Evolutionary conservation across 176 grass and related monocot species (phyloP).

Genomic region (Oryza officinalis): DNA sequence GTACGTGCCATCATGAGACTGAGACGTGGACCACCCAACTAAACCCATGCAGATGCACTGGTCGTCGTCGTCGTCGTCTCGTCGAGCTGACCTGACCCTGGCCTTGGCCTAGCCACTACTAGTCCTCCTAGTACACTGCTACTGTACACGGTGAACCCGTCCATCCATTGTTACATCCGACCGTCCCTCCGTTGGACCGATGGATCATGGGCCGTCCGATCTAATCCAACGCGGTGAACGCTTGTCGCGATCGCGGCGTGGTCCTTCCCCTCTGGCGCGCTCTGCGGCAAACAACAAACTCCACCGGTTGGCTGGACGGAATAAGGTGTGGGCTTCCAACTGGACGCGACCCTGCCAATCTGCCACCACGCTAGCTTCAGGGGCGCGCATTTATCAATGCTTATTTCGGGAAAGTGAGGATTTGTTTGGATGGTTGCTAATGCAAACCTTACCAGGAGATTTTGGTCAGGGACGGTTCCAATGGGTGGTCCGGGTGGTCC

Average conservation of each 20-base stretch:
- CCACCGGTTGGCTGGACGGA: not conserved
- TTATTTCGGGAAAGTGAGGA: too few species aligned
- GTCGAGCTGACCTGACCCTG: not conserved
- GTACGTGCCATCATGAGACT: not conserved
- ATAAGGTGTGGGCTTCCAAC: not conserved
- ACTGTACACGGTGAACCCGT: too few species aligned
- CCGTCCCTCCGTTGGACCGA: not conserved
- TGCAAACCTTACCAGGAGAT: too few species aligned
- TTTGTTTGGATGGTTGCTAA: too few species aligned
- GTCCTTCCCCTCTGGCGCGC: not conserved
- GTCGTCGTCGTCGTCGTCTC: not conserved
- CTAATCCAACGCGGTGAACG: not conserved
- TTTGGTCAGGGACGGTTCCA: too few species aligned
- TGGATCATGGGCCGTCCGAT: not conserved
- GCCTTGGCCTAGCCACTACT: not conserved
- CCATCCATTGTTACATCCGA: not conserved
- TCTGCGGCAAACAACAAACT: not conserved
- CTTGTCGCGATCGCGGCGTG: not conserved
- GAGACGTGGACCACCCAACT: not conserved
- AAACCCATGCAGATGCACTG: too few species aligned
- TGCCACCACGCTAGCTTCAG: too few species aligned
- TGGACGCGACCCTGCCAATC: too few species aligned
- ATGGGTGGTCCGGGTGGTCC: too few species aligned
- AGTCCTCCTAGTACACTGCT: too few species aligned
- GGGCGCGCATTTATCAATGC: too few species aligned